Evolutionary conservation across 148 eudicot species (phyloP).

Genomic region (Suaeda aralocaspica): DNA sequence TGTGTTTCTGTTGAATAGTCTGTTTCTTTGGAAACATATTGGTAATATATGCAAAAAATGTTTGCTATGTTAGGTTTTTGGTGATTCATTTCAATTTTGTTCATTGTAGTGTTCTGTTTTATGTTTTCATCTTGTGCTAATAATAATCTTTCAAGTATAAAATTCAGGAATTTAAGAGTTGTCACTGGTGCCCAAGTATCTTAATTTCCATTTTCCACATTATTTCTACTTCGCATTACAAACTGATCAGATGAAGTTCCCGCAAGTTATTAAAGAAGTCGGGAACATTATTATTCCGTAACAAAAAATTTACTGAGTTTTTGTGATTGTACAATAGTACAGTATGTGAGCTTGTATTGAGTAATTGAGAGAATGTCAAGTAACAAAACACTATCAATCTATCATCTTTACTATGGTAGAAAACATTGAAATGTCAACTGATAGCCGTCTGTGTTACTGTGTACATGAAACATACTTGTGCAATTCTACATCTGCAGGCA

Average conservation of each 20-base stretch:
- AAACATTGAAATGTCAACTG: neutral
- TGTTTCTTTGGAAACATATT: constrained; percentile 1
- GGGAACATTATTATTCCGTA: too few relatives aligned
- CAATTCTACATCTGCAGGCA: neutral
- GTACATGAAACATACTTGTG: neutral
- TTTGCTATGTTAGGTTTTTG: constrained; percentile 13
- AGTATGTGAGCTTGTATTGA: too few relatives aligned
- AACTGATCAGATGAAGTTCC: too few relatives aligned
- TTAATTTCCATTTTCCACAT: too few relatives aligned
- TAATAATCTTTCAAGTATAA: neutral
- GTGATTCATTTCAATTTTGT: neutral
- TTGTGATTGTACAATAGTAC: too few relatives aligned
- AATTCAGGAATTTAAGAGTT: too few relatives aligned
- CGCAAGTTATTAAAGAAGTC: too few relatives aligned
- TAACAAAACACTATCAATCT: neutral
- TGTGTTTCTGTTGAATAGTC: constrained; percentile 14
- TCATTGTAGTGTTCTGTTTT: neutral
- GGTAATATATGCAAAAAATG: constrained; percentile 17
- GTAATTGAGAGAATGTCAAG: too few relatives aligned
- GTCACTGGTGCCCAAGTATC: too few relatives aligned
- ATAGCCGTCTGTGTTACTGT: neutral
- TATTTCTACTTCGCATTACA: too few relatives aligned
- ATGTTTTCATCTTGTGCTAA: neutral
- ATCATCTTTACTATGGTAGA: neutral
- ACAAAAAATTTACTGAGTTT: too few relatives aligned